Evolutionary conservation across 2,329 filamentous ascomycete species (phyloP).

Genomic region (Colletotrichum spinosum): DNA sequence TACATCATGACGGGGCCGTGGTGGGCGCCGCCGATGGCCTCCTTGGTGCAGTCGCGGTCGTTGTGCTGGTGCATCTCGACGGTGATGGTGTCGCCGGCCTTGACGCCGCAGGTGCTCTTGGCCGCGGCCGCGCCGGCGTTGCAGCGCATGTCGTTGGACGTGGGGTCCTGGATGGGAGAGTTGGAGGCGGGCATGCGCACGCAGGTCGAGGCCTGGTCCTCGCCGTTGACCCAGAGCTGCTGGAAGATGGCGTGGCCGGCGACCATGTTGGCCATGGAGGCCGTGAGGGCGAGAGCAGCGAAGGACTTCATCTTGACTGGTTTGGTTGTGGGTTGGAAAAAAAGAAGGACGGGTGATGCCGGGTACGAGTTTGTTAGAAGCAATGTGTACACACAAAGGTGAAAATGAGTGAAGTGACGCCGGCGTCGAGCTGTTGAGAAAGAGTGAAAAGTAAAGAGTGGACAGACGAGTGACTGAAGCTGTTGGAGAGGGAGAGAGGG

Average conservation of each 20-base stretch:
- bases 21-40: constrained; percentile 65
- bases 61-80: constrained; percentile 60
- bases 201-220: constrained; percentile 36
- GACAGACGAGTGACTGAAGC: constrained; percentile 35
- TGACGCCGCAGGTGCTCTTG: constrained; percentile 42
- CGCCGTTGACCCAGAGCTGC: constrained; percentile 57
- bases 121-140: constrained; percentile 51
- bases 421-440: constrained; percentile 37
- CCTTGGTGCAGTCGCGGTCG: constrained; percentile 55
- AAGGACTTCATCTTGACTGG: constrained; percentile 35
- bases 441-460: constrained; percentile 35
- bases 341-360: constrained; percentile 30
- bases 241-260: constrained; percentile 63
- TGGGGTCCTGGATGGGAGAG: constrained; percentile 54
- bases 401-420: constrained; percentile 35
- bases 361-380: constrained; percentile 22
- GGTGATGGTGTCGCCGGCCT: constrained; percentile 52
- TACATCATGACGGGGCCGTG: constrained; percentile 63
- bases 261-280: constrained; percentile 38
- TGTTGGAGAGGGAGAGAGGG: constrained; percentile 21
- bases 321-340: background rate
- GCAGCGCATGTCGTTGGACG: constrained; percentile 54
- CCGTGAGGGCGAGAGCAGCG: constrained; percentile 30
- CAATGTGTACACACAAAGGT: constrained; percentile 30
- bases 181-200: constrained; percentile 47